Base-by-base conservation (phyloP, 768 basidiomycete genomes). In the Boletus tomentosulus region DNA sequence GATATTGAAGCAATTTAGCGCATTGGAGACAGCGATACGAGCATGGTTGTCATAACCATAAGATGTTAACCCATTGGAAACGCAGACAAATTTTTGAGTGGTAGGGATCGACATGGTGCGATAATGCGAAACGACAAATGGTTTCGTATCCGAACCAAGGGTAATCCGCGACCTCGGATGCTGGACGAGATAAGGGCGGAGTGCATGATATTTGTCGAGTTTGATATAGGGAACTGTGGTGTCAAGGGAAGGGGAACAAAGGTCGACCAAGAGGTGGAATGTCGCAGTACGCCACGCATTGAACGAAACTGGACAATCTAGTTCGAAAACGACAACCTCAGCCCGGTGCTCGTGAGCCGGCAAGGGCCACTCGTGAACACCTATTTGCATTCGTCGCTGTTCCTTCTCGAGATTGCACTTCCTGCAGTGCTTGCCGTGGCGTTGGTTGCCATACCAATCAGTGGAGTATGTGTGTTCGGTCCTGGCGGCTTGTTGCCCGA, bases 61-160 rank as follows among this genome's bases (percentile, higher is more conserved):
- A n/a, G n/a, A 45, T 45, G n/a, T 10, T 27, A 76, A 47, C 1
- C 69, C 73, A 31, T 77, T 73, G 9, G 70, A 66, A 12, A 72
- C 61, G 12, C 69, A 65, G 22, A 74, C 62, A 0, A 0, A 30
- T 7, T 12, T n/a, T 8, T 50, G 25, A 3, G 10, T 39, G 15
- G 28, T 24, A 3, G 68, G 68, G 35, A 70, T 60, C 0, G 16
- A 15, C 1, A 0, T 13, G 22, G 7, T n/a, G n/a, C 31, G 31
- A 37, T 67, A 63, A n/a, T 67, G 67, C 0, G 57, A 50, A 9
- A 13, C 46, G 3, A 27, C 6, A 38, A 57, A 66, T 0, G 66
- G 58, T 34, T 67, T 65, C 1, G 64, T 45, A 27, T 61, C 52
- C 2, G 67, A 68, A 15, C 45, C 63, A 0, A 69, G n/a, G n/a